Conservation (phyloP, 768 basidiomycete genomes). For the Brasilioporus rufonigricans region DNA sequence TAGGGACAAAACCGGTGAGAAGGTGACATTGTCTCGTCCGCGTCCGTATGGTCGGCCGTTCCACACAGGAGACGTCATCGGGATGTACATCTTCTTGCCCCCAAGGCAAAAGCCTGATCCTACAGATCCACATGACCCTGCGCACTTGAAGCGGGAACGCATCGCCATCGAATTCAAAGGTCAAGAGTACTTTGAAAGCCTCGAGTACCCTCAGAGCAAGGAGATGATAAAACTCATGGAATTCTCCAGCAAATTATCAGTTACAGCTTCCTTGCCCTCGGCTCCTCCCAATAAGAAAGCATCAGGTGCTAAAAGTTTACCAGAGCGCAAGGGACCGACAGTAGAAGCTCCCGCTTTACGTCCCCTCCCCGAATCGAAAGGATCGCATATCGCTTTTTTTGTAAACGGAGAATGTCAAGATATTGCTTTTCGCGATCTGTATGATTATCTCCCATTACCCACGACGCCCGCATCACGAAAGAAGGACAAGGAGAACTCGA, state of each 20-base stretch:
- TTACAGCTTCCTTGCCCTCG: slow-evolving; percentile 55
- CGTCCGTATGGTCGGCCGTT: slow-evolving; percentile 75
- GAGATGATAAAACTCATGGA: slow-evolving; percentile 93
- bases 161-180: slow-evolving; percentile 94
- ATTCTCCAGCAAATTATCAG: slow-evolving; percentile 57
- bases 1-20: slow-evolving; percentile 91
- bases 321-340: slow-evolving; percentile 46
- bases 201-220: slow-evolving; percentile 84
- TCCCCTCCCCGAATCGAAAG: slow-evolving; percentile 63
- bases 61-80: slow-evolving; percentile 82
- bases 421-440: slow-evolving; percentile 82
- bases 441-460: slow-evolving; percentile 84
- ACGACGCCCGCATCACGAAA: slow-evolving; percentile 53
- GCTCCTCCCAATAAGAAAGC: slow-evolving; percentile 58
- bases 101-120: slow-evolving; percentile 53
- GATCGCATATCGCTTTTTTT: slow-evolving; percentile 84
- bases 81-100: slow-evolving; percentile 91
- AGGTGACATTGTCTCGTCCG: slow-evolving; percentile 80
- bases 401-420: slow-evolving; percentile 87
- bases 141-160: slow-evolving; percentile 81
- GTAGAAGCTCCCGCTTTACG: slow-evolving; percentile 47
- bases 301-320: slow-evolving; percentile 64
- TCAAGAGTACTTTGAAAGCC: slow-evolving; percentile 94
- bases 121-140: slow-evolving; percentile 74
- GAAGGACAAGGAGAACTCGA: slow-evolving; percentile 56